These are phyloP conservation scores for Malassezia vespertilionis DNA, from an alignment of 1,284 basidiomycete species.

Conservation along the genomic window DNA sequence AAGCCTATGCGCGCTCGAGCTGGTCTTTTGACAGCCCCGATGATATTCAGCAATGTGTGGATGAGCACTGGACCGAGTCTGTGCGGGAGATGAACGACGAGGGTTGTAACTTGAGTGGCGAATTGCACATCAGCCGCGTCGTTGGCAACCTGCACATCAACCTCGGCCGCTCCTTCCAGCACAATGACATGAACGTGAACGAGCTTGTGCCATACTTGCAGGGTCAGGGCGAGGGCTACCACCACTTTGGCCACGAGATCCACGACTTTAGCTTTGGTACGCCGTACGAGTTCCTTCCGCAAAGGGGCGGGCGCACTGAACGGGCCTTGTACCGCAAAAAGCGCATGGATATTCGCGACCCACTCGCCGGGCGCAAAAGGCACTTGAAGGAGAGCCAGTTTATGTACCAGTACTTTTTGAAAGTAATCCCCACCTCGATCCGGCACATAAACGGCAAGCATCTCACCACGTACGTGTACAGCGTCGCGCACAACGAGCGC, in stretches of 20 bases:
- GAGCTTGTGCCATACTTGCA: slow-evolving; percentile 86
- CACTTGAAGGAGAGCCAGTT: slow-evolving; percentile 52
- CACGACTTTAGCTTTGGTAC: slow-evolving; percentile 63
- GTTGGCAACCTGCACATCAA: slow-evolving; percentile 50
- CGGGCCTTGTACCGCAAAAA: slow-evolving; percentile 50
- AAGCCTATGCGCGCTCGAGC: slow-evolving; percentile 77
- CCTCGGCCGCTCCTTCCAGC: slow-evolving; percentile 85
- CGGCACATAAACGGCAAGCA: slow-evolving; percentile 23
- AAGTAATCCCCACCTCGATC: slow-evolving; percentile 50
- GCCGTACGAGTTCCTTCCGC: slow-evolving; percentile 26
- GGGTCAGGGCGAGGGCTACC: slow-evolving; percentile 34
- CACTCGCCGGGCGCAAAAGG: slow-evolving; percentile 62
- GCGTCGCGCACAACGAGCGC: slow-evolving; percentile 87
- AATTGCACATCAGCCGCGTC: slow-evolving; percentile 91
- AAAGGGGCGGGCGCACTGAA: slow-evolving; percentile 11
- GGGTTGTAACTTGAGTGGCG: slow-evolving; percentile 84
- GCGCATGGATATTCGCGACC: slow-evolving; percentile 68
- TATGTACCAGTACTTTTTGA: slow-evolving; percentile 69
- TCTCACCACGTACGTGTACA: slow-evolving; percentile 78
- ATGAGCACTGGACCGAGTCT: slow-evolving; percentile 90
- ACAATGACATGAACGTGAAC: slow-evolving; percentile 68
- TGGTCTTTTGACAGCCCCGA: slow-evolving; percentile 92
- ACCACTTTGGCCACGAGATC: slow-evolving; percentile 81
- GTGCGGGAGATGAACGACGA: slow-evolving; percentile 82
- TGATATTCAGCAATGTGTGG: slow-evolving; percentile 74